These are phyloP conservation scores for Ogataea hybrid DNA, from an alignment of 1,139 yeast species.

Conservation along the genomic window DNA sequence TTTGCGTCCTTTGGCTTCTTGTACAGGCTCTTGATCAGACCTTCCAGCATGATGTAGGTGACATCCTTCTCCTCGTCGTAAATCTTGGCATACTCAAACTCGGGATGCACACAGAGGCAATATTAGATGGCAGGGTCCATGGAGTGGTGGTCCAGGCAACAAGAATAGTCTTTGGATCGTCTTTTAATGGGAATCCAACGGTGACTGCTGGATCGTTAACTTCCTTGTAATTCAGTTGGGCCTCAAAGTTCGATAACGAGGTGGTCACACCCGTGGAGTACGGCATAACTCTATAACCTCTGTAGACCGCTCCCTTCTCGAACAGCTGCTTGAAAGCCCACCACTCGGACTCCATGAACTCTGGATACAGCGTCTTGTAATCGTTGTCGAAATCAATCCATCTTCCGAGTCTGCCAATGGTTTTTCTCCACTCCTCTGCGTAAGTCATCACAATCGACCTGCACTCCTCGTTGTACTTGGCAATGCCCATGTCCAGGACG, in stretches of 20 bases:
- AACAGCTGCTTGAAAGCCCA: conserved; percentile 94
- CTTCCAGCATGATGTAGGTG: conserved; percentile 79
- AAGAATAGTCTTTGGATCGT: conserved; percentile 75
- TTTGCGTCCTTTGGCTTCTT: conserved; percentile 93
- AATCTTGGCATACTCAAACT: conserved; percentile 87
- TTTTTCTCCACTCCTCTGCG: conserved; percentile 90
- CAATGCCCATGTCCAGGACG: conserved; percentile 91
- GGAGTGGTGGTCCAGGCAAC: conserved; percentile 99
- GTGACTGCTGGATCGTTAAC: conserved; percentile 97
- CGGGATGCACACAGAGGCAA: conserved; percentile 88
- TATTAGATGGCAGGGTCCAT: conserved; percentile 96
- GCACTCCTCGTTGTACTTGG: conserved; percentile 90
- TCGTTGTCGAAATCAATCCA: conserved; percentile 99
- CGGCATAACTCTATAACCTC: conserved; percentile 98
- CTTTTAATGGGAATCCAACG: conserved; percentile 78
- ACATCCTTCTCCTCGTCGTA: conserved; percentile 83
- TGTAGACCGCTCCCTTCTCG: conserved; percentile 83
- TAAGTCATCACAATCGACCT: conserved; percentile 97
- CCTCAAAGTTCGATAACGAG: conserved; percentile 95
- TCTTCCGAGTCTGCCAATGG: conserved; percentile 92
- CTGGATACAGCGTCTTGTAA: conserved; percentile 93
- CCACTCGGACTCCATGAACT: conserved; percentile 98
- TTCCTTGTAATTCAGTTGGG: conserved; percentile 96
- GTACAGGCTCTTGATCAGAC: conserved; percentile 76
- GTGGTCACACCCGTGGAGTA: conserved; percentile 97